Conservation (phyloP, 192 early-diverging fungal species). For the Mortierella hygrophila region DNA sequence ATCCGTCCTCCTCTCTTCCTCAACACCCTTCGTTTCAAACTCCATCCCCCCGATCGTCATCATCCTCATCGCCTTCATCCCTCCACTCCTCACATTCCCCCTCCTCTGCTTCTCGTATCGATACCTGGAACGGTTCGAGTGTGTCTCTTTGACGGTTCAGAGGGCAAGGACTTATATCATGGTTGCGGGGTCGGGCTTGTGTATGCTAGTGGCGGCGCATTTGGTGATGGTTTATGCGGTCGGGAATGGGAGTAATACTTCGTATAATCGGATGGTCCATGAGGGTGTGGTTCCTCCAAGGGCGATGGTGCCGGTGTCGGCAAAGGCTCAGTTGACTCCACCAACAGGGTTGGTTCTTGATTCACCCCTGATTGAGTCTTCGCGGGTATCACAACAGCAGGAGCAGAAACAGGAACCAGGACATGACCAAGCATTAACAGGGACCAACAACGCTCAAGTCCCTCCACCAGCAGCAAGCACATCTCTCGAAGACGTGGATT, state of each 20-base stretch:
- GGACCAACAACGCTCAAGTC: not conserved
- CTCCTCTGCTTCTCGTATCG: slow-evolving; percentile 42
- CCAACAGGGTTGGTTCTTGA: not conserved
- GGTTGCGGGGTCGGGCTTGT: slow-evolving; percentile 43
- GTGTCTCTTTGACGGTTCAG: slow-evolving; percentile 34
- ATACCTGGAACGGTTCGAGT: slow-evolving; percentile 29
- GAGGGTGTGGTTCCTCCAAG: not conserved
- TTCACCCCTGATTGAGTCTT: not conserved
- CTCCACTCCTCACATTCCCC: slow-evolving; percentile 32
- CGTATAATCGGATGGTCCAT: slow-evolving; percentile 15
- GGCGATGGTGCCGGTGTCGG: not conserved
- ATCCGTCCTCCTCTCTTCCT: slow-evolving; percentile 35
- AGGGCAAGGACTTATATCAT: slow-evolving; percentile 46
- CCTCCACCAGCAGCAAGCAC: not conserved
- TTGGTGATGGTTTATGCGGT: slow-evolving; percentile 38
- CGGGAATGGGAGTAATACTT: slow-evolving; percentile 18
- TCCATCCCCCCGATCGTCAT: slow-evolving; percentile 29
- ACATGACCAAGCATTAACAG: not conserved
- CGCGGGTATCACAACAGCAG: not conserved
- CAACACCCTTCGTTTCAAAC: slow-evolving; percentile 29
- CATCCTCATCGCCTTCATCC: slow-evolving; percentile 48
- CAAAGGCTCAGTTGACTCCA: not conserved
- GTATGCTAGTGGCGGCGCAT: slow-evolving; percentile 29
- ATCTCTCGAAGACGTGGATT: not conserved
- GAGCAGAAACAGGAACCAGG: not conserved